Base-by-base conservation (phyloP, 768 basidiomycete genomes). In the Harrya chromipes region DNA sequence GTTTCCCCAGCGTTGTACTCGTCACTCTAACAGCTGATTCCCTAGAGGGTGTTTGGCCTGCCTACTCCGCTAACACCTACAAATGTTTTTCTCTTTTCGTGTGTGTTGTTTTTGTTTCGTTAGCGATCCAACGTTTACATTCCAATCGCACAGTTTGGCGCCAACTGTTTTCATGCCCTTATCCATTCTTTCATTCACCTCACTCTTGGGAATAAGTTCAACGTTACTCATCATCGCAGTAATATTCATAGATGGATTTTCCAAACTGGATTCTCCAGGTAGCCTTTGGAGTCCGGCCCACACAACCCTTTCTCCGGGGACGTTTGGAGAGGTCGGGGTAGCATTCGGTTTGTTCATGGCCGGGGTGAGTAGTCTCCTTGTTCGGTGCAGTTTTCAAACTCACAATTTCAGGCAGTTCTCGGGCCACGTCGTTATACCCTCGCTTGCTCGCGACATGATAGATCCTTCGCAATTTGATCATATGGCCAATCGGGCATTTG, bases 291-390 rank as follows among this genome's bases (percentile, higher is more conserved):
- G 74, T 40, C 87, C 89, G 4, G 85, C 83, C 24, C 70, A 73
- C n/a, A 97, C 93, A 0, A 79, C 74, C 17, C 52, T 84, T 11
- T 74, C 74, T 6, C 73, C 87, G 13, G 70, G 70, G 21, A 78
- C 74, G 50, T 69, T 74, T 54, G 69, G 69, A 17, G 78, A 86
- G 47, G 71, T 95, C 29, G 87, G 92, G 1, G 67, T 95, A 23
- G 81, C 88, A 13, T 87, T 94, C 57, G 94, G 94, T 2, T 73
- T 98, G 53, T 83, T 97, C 61, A 92, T 98, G 84, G 89, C 90
- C 8, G 92, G 94, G 14, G 90, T 92, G 63, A 62, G 80, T 62
- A 41, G 23, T 17, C 42, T 40, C 20, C 29, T 55, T 19, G 6
- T 42, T 43, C 10, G 10, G 16, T n/a, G 29, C 44, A 12, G 19